Conservation (phyloP, 495 filamentous ascomycete species). For the Penicillium antarcticum region DNA sequence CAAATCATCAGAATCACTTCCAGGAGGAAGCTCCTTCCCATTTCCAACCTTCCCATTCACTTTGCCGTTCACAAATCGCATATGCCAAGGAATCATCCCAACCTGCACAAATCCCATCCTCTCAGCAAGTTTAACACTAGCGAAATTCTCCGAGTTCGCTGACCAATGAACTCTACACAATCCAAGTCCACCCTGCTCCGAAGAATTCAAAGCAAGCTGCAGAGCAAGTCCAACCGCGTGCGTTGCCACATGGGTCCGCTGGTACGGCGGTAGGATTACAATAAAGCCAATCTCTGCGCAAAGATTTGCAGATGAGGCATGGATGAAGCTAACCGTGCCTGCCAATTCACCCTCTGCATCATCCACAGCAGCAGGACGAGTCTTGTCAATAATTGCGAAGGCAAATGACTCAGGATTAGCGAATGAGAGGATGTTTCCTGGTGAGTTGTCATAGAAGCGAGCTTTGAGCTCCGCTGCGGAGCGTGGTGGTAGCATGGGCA, state of each 20-base stretch:
- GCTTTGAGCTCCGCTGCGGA: slow-evolving; percentile 7
- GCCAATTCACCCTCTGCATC: slow-evolving; percentile 22
- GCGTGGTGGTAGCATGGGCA: slow-evolving; percentile 6
- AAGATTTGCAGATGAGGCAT: slow-evolving; percentile 9
- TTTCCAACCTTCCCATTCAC: slow-evolving; percentile 16
- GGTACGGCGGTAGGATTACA: slow-evolving; percentile 21
- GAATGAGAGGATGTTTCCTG: slow-evolving; percentile 14
- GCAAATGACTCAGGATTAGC: slow-evolving; percentile 18
- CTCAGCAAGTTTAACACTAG: slow-evolving; percentile 16
- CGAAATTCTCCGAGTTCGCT: slow-evolving; percentile 14
- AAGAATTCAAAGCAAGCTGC: slow-evolving; percentile 4
- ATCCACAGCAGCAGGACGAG: slow-evolving; percentile 12
- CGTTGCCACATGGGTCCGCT: slow-evolving; percentile 19
- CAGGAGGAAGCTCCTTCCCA: slow-evolving; percentile 12
- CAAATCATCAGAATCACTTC: slow-evolving; percentile 14
- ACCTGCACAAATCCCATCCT: slow-evolving; percentile 19
- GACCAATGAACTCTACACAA: slow-evolving; percentile 16
- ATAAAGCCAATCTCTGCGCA: slow-evolving; percentile 22
- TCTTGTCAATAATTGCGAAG: slow-evolving; percentile 24
- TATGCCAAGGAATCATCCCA: slow-evolving; percentile 17
- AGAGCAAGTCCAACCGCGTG: slow-evolving; percentile 18
- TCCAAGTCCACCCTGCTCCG: slow-evolving; percentile 14
- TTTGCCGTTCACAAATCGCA: slow-evolving; percentile 18
- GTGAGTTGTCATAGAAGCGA: slow-evolving; percentile 5
- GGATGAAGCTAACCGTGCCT: slow-evolving; percentile 19